Evolutionary conservation across 2,329 filamentous ascomycete species (phyloP).

Genomic region (Monascus ruber): DNA sequence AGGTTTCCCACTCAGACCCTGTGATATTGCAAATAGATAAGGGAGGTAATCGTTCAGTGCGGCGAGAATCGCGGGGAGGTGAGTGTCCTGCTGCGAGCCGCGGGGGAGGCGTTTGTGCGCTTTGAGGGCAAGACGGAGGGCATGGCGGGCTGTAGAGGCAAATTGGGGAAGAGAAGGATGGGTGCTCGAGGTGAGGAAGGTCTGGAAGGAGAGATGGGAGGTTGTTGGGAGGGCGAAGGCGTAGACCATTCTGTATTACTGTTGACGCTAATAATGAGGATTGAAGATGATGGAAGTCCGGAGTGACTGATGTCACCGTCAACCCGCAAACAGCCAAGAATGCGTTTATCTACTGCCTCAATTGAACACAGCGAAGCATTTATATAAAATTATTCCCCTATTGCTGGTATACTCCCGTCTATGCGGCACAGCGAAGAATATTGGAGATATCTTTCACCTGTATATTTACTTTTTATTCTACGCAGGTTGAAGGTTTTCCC

Average conservation of each 20-base stretch:
- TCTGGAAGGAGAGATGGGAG: conserved; percentile 70
- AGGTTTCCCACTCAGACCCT: conserved; percentile 50
- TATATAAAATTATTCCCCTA: no score
- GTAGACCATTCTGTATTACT: conserved; percentile 59
- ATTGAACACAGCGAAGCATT: no score
- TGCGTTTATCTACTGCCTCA: no score
- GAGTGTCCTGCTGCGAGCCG: conserved; percentile 51
- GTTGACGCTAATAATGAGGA: no score
- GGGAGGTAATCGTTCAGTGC: conserved; percentile 69
- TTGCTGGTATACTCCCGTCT: no score
- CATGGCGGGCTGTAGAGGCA: conserved; percentile 71
- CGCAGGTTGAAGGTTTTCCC: no score
- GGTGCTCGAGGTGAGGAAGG: conserved; percentile 63
- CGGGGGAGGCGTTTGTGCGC: conserved; percentile 76
- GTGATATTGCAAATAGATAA: conserved; percentile 67
- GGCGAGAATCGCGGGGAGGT: conserved; percentile 58
- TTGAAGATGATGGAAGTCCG: no score
- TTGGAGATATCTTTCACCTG: no score
- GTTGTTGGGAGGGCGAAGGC: conserved; percentile 83
- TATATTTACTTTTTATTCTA: no score
- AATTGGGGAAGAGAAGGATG: conserved; percentile 80
- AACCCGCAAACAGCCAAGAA: no score
- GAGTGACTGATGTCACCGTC: no score
- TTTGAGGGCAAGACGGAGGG: conserved; percentile 75
- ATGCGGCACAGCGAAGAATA: no score